A percentile compares a stretch with the other conserved stretches of the same genome.
Conservation (phyloP, 257 asterid species). For the Lithospermum erythrorhizon region DNA sequence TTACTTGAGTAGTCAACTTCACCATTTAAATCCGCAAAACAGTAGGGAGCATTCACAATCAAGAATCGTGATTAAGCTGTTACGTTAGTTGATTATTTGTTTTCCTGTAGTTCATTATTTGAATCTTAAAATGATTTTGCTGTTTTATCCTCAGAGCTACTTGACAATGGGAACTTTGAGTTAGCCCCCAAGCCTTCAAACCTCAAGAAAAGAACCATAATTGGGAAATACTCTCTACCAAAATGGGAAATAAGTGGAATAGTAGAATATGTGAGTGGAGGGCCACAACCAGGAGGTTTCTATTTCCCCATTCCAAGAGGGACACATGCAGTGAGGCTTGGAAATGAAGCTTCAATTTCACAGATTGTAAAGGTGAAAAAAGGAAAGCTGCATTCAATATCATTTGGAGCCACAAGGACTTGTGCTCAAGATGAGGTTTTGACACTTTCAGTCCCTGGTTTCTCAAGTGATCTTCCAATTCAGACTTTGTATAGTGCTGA, state of each 20-base stretch:
- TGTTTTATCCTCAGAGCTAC: constrained; percentile 25
- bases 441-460: constrained; percentile 40
- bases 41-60: too few relatives aligned
- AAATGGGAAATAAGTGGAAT: constrained; percentile 56
- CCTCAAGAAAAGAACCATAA: constrained; percentile 43
- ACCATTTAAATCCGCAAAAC: too few relatives aligned
- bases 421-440: constrained; percentile 72
- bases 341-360: constrained; percentile 59
- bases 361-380: constrained; percentile 39
- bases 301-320: constrained; percentile 59
- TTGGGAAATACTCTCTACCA: constrained; percentile 61
- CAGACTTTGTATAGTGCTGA: constrained; percentile 60
- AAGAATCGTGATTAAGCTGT: too few relatives aligned
- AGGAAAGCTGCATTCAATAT: constrained; percentile 29
- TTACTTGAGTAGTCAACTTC: too few relatives aligned
- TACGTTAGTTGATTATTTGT: too few relatives aligned
- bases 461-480: constrained; percentile 47
- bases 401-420: constrained; percentile 69
- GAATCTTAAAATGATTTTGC: background rate
- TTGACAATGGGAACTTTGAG: constrained; percentile 65
- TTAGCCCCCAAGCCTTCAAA: constrained; percentile 41
- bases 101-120: background rate
- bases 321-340: constrained; percentile 58
- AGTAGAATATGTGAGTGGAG: constrained; percentile 62
- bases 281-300: constrained; percentile 72